Evolutionary conservation across 177 flowering plant genomes (phyloP), one percentile per base, ranked within the genome.

Genomic region (Vitis hybrid): DNA sequence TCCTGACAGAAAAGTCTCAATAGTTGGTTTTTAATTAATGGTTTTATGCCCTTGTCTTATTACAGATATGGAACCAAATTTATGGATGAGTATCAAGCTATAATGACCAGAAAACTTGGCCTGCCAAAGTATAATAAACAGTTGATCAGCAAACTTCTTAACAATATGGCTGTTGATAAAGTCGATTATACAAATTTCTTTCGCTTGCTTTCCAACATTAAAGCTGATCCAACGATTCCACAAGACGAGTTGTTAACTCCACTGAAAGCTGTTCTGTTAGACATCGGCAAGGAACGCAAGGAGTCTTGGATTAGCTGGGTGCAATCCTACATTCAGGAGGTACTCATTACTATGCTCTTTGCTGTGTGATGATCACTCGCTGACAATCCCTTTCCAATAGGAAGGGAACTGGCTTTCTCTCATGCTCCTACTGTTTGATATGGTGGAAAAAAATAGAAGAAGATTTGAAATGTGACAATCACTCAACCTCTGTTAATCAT

Each of bases 141-240:
- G 77, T 67, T 91, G 80, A 90, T 91, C 65, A 78, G 93, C 71
- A 88, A 87, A 78, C 97, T 96, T 57, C 88, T 90, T 13, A 88
- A 83, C 61, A 90, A 90, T 77, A 78, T 90, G 90, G 92, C 94
- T 30, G 91, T 90, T 61, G 94, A 90, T 73, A 90, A 90, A 85
- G 98, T 95, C 30, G 99, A 95, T 78, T 93, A 95, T 72, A 96
- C 99, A 73, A 96, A 91, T 76, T 96, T 96, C 82, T 96, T 96
- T 69, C 93, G 99, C 46, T 72, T 73, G 61, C 97, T 96, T 59
- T 88, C 99, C 58, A 96, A 91, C 73, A 68, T 93, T 52, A 92
- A 91, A 84, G 86, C 95, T 35, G 86, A 90, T 80, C 80, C 85
- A 17, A 84, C 71, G 75, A 82, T 82, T 64, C 79, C 85, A 11